Percentiles rank a stretch among this genome's conserved stretches.
Conservation (phyloP, 2,329 filamentous ascomycete genomes). For the Rutstroemia sp. region DNA sequence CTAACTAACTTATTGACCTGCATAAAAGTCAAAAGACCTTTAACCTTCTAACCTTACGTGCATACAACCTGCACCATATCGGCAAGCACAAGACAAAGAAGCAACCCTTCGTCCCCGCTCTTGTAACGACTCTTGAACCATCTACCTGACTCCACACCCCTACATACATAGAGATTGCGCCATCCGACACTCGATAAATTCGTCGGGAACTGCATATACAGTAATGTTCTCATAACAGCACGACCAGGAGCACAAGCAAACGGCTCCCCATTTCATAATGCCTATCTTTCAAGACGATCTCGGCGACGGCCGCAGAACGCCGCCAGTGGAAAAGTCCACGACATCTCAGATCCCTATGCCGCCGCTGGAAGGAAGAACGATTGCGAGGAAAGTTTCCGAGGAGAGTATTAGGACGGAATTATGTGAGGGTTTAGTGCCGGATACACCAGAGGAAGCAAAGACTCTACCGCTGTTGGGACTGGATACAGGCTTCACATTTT, state of each 20-base stretch:
- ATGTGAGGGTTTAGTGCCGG: conserved; percentile 47
- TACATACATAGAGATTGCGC: not conserved
- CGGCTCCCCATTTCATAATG: conserved; percentile 34
- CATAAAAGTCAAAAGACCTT: no score
- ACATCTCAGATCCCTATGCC: conserved; percentile 19
- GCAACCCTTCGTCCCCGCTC: not conserved
- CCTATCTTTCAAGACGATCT: conserved; percentile 51
- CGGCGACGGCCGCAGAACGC: conserved; percentile 27
- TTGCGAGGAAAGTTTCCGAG: conserved; percentile 41
- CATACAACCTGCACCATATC: not conserved
- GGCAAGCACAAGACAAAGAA: not conserved
- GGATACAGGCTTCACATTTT: conserved; percentile 14
- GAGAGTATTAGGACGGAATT: conserved; percentile 55
- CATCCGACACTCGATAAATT: not conserved
- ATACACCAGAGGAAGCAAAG: conserved; percentile 16
- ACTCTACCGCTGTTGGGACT: conserved; percentile 9
- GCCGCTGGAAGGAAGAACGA: conserved; percentile 14
- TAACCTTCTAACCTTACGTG: not conserved
- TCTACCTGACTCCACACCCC: not conserved
- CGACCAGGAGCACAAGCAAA: conserved; percentile 5
- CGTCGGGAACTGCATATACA: not conserved
- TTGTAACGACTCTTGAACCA: not conserved
- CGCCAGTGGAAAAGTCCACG: conserved; percentile 14
- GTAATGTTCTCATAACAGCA: conserved; percentile 3
- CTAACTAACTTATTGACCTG: no score